Evolutionary conservation across 2,329 filamentous ascomycete genomes (phyloP), one percentile per base, ranked within the genome.

Genomic region (Exophiala aquamarina): DNA sequence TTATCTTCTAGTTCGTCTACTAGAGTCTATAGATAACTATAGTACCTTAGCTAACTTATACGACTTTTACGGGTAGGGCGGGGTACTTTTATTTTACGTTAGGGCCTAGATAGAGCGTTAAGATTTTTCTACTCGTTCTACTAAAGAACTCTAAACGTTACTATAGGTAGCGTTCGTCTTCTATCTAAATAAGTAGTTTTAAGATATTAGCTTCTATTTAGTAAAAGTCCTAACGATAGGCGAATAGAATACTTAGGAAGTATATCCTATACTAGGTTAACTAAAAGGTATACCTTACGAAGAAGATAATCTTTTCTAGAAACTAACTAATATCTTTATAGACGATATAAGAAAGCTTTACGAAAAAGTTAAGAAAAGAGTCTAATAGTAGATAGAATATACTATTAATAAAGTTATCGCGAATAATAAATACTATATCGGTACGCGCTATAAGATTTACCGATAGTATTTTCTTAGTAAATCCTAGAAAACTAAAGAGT

Each of bases 51-150:
- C 43, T 5, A 26, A 40, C 26, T 15, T 45, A 23, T 45, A 34
- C 21, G 17, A 45, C 34, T 40, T 45, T 17, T 45, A 45, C 35
- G 43, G 43, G 10, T 45, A 34, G 18, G 20, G n/a, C 18, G 4
- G 20, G 13, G 43, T 34, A 15, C 20, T 45, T 6, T 38, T 34
- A 13, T 17, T 40, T 40, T 26, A 45, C 21, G 35, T 18, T 14
- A 38, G 21, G 13, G 11, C 34, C 21, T 45, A 34, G 43, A 45
- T 40, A 4, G 26, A 26, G n/a, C 3, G 3, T 5, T 40, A 19
- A 34, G n/a, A 28, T n/a, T 14, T 18, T 13, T 15, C 5, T 13
- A 28, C 3, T 3, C 34, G 28, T 14, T 8, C 10, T 14, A 17
- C 15, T 13, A 26, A 28, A 10, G 17, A 26, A 7, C 43, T 45